Base-by-base conservation (phyloP, 371 early-diverging fungal species). In the Mycotypha africana region DNA sequence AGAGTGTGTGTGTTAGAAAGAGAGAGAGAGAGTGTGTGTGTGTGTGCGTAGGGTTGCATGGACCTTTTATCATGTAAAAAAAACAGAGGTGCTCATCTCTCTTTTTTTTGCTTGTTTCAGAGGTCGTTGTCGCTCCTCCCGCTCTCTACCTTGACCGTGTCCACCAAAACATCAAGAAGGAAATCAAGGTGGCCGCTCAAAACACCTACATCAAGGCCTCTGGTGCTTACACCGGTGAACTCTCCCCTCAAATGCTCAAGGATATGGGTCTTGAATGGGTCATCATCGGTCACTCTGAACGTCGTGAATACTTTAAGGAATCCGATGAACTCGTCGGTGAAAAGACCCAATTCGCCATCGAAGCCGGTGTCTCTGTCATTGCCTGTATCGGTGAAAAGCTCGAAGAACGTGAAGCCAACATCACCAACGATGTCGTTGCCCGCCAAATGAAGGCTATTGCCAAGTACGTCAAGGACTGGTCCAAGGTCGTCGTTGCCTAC, bases 181-280 rank as follows among this genome's bases (percentile, higher is more conserved):
- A 87, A 33, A 85, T 97, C 60, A 89, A 82, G 53, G 93, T 99
- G 38, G 86, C 96, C 47, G 97, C 97, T 48, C 99, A 99, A 76
- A 97, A 99, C 86, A 79, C 91, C 53, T 91, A 89, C 73, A 58
- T 62, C 65, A 85, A 88, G 73, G 50, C 81, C 47, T 85, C 81
- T 61, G 99, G 99, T 47, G 96, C 99, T 41, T 98, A 79, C 84
- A 99, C 99, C 44, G 99, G 99, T 53, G 99, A 99, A 73, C 82
- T 94, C 75, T 88, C 93, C 65, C 83, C 93, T 54, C 89, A 89
- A 60, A 89, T 94, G 82, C 81, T 99, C 60, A 95, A 93, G 79
- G 99, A 99, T 61, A 68, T 95, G 42, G 83, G 82, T 50, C 88
- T 96, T 64, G 80, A 89, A 51, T 98, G 95, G 94, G 91, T 89